These are phyloP conservation scores for Colletotrichum australisinense DNA, from an alignment of 2,329 filamentous ascomycete species.

Conservation along the genomic window DNA sequence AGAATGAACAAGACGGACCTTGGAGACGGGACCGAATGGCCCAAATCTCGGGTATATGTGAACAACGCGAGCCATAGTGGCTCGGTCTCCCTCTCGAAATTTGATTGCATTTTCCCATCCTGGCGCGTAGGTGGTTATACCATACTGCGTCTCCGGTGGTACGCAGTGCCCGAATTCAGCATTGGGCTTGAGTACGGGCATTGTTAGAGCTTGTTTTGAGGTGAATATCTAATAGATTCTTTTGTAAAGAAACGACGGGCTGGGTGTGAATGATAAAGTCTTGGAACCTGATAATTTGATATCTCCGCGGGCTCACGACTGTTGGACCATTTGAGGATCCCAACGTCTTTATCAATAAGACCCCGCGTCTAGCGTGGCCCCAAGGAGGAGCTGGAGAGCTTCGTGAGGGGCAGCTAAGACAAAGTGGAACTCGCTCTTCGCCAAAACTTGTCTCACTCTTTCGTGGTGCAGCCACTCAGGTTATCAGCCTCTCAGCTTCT, in stretches of 20 bases:
- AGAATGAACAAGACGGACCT: constrained; percentile 42
- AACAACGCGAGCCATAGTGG: constrained; percentile 47
- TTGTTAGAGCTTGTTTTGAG: constrained; percentile 28
- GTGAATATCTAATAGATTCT: not conserved
- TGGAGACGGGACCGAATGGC: constrained; percentile 50
- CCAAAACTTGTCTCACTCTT: not conserved
- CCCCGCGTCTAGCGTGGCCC: not conserved
- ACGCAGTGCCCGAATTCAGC: constrained; percentile 56
- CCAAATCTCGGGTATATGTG: constrained; percentile 60
- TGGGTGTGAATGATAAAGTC: not conserved
- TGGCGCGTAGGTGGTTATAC: constrained; percentile 57
- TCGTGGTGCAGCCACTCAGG: not conserved
- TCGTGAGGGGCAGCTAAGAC: not conserved
- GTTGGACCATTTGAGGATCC: not conserved
- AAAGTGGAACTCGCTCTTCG: not conserved
- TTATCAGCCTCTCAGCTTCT: not conserved
- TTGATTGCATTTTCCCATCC: constrained; percentile 54
- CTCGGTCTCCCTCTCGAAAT: constrained; percentile 54
- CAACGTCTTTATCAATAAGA: not conserved
- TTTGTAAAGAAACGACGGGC: not conserved
- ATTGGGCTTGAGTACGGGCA: constrained; percentile 51
- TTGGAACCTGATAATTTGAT: not conserved
- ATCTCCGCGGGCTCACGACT: not conserved
- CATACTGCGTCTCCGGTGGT: constrained; percentile 59
- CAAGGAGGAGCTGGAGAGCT: not conserved